These are phyloP conservation scores for Candida piceae DNA, from an alignment of 805 yeast species.

Conservation along the genomic window DNA sequence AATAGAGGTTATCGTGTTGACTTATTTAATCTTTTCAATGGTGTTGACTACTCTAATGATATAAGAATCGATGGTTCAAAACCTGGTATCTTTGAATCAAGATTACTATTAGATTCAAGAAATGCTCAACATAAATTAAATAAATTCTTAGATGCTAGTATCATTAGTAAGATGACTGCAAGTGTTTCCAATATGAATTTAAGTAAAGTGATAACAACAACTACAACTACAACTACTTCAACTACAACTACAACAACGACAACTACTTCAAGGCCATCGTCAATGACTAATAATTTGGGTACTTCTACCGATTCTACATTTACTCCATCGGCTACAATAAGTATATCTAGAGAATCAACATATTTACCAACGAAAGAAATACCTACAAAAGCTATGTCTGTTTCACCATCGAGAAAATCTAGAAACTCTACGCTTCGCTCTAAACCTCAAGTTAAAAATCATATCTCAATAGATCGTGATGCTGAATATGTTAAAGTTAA, in stretches of 20 bases:
- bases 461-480: background rate
- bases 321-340: background rate
- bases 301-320: too few relatives aligned
- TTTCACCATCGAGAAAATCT: background rate
- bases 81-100: conserved; percentile 58
- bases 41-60: conserved; percentile 41
- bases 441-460: background rate
- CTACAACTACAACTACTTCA: conserved; percentile 16
- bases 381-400: background rate
- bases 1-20: conserved; percentile 46
- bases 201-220: conserved; percentile 20
- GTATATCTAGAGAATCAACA: background rate
- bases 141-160: conserved; percentile 33
- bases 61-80: conserved; percentile 54
- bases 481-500: too few relatives aligned
- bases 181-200: conserved; percentile 33
- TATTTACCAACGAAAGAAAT: background rate
- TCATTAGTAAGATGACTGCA: conserved; percentile 33
- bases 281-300: too few relatives aligned
- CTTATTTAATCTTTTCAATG: conserved; percentile 51
- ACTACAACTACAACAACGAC: conserved; percentile 5
- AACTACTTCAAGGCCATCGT: conserved; percentile 11
- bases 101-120: conserved; percentile 47
- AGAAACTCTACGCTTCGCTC: background rate
- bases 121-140: conserved; percentile 40